A percentile compares a stretch with the other conserved stretches of the same genome.
phyloP scores from a whole-genome alignment of 768 basidiomycete genomes.

The Leccinum imitatum region DNA sequence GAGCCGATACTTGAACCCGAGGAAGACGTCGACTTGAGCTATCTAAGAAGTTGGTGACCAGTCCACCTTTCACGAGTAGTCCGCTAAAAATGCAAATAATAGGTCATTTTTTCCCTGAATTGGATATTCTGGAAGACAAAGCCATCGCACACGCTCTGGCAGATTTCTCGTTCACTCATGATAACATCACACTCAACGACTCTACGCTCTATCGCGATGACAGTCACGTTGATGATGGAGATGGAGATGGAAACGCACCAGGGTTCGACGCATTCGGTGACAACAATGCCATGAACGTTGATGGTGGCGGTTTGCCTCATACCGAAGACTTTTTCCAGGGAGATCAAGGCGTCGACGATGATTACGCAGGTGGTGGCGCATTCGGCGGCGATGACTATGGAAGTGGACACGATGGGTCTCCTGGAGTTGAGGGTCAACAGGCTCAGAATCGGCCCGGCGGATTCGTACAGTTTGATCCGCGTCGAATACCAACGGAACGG shows the following conservation, averaged over 20 bases:
- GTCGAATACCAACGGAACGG: constrained; percentile 68
- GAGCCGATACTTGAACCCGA: constrained; percentile 62
- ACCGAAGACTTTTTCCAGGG: constrained; percentile 71
- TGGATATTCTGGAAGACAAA: constrained; percentile 59
- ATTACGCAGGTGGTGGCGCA: constrained; percentile 38
- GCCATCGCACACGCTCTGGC: constrained; percentile 81
- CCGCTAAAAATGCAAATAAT: constrained; percentile 12
- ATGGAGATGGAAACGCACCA: constrained; percentile 29
- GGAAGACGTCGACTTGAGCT: constrained; percentile 63
- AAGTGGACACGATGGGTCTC: constrained; percentile 41
- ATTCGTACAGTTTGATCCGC: constrained; percentile 83
- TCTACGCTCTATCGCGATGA: constrained; percentile 59
- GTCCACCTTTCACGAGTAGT: neutral
- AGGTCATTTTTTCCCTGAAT: constrained; percentile 75
- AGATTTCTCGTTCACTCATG: constrained; percentile 79
- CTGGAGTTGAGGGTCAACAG: constrained; percentile 41
- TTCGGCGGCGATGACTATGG: constrained; percentile 47
- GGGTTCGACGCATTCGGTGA: constrained; percentile 24
- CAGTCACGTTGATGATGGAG: constrained; percentile 39
- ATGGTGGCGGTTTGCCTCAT: constrained; percentile 37
- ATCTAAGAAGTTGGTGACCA: constrained; percentile 53
- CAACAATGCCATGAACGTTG: constrained; percentile 39
- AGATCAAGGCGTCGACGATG: constrained; percentile 54
- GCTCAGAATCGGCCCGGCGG: constrained; percentile 44
- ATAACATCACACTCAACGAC: constrained; percentile 59